These are phyloP conservation scores for Eragrostis nindensis DNA, from an alignment of 176 grass and related monocot species.

Conservation along the genomic window DNA sequence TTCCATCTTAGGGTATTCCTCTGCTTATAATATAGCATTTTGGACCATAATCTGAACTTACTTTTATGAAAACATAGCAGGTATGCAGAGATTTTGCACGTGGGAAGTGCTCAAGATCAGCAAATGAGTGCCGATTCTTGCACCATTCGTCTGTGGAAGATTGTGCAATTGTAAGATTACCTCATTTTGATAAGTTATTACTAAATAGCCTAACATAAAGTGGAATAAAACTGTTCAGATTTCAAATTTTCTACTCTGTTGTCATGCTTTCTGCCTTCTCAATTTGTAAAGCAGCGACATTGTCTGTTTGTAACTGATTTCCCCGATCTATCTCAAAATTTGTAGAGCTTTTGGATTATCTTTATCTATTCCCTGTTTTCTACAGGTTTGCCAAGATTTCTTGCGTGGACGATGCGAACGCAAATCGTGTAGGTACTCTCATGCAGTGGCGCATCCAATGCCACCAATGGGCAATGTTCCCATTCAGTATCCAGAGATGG, in stretches of 20 bases:
- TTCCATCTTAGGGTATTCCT: conserved; percentile 11
- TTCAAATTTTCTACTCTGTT: not conserved
- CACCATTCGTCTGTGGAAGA: conserved; percentile 62
- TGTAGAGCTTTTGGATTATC: not conserved
- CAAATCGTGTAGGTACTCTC: conserved; percentile 71
- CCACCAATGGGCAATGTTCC: conserved; percentile 56
- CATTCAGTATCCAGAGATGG: conserved; percentile 59
- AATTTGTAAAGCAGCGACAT: not conserved
- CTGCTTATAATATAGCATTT: conserved; percentile 22
- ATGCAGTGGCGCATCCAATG: conserved; percentile 47
- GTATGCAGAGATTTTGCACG: conserved; percentile 65
- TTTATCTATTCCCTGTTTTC: not conserved
- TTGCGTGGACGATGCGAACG: conserved; percentile 69
- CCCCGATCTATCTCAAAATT: conserved; percentile 12
- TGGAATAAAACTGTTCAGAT: not conserved
- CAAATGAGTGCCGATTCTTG: conserved; percentile 62
- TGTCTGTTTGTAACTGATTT: not conserved
- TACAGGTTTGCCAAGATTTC: conserved; percentile 81
- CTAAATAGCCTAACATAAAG: conserved; percentile 2
- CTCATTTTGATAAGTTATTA: not conserved
- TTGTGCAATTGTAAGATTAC: conserved; percentile 49
- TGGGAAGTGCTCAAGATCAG: conserved; percentile 68
- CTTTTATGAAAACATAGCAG: conserved; percentile 42
- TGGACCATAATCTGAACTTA: not conserved
- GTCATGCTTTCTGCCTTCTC: not conserved